Evolutionary conservation across 73 alveolate genomes (phyloP).

Genomic region (Breviolum minutum): DNA sequence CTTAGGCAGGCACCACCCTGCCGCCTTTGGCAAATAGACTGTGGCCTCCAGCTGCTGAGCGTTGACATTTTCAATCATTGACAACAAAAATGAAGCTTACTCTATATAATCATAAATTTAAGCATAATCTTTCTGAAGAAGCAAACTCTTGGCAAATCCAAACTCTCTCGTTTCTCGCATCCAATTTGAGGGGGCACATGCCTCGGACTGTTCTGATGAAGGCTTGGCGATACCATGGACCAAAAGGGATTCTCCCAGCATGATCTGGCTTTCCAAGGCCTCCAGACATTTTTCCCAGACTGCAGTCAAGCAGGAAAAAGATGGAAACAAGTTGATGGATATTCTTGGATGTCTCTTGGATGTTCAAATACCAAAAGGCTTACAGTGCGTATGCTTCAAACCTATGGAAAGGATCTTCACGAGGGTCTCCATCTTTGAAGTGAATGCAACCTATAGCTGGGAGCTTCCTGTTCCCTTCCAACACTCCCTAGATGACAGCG

Average conservation of each 20-base stretch:
- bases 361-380: too few species aligned
- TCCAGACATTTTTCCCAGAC: not conserved
- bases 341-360: too few species aligned
- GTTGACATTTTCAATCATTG: not conserved
- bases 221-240: constrained; percentile 59
- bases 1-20: constrained; percentile 51
- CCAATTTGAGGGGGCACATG: not conserved
- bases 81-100: not conserved
- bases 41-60: constrained; percentile 8
- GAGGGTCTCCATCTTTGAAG: too few species aligned
- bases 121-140: not conserved
- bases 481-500: too few species aligned
- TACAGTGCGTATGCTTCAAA: too few species aligned
- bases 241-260: constrained; percentile 49
- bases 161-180: too few species aligned
- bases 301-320: too few species aligned
- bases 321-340: not conserved
- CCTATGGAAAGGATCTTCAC: too few species aligned
- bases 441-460: too few species aligned
- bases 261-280: constrained; percentile 69
- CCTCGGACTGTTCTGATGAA: constrained; percentile 62
- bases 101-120: not conserved
- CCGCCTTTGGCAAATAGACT: constrained; percentile 29
- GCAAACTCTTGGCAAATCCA: not conserved
- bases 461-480: too few species aligned